Base-by-base conservation (phyloP, 2,329 filamentous ascomycete species). In the Ascosphaera apis region DNA sequence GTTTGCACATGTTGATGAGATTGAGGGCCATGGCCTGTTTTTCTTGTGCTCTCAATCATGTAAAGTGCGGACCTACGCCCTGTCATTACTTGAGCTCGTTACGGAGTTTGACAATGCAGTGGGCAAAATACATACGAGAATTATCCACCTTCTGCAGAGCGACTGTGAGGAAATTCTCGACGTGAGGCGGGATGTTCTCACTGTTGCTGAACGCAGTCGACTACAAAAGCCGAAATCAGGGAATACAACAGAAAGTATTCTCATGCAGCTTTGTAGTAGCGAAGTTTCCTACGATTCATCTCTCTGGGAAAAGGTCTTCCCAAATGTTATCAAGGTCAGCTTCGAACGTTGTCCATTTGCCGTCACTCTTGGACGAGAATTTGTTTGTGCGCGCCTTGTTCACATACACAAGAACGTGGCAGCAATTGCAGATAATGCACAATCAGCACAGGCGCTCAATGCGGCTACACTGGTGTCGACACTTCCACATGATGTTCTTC, bases 281-380 rank as follows among this genome's bases (percentile, higher is more conserved):
- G 88, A 95, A 45, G 73, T 88, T 17, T 82, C 83, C 1, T 93
- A 95, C 48, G 88, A 98, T 51, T 76, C 82, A 2, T 91, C 84
- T 0, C 60, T 98, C 9, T 98, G 88, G 88, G 91, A 88, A 58
- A 98, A 95, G 50, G 76, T 95, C 13, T 98, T 98, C 48, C 91
- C 88, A 3, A 95, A 93, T 48, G 66, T 98, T 21, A 79, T 98
- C 38, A 72, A 82, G 8, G 76, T 91, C 44, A 82, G 83, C 39
- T 91, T 82, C 48, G 81, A 93, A 44, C 77, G 77, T 40, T 98
- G 86, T 47, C 80, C 82, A 0, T 84, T 91, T 47, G 83, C 86
- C 2, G 80, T 95, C 23, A 84, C 81, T 0, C 70, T 95, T 34
- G 83, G 82, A 17, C 71, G 91, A 40, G 86, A 95, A 48, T 70